Base-by-base conservation (phyloP, 106 monocot species). In the Xerophyta viscosa region DNA sequence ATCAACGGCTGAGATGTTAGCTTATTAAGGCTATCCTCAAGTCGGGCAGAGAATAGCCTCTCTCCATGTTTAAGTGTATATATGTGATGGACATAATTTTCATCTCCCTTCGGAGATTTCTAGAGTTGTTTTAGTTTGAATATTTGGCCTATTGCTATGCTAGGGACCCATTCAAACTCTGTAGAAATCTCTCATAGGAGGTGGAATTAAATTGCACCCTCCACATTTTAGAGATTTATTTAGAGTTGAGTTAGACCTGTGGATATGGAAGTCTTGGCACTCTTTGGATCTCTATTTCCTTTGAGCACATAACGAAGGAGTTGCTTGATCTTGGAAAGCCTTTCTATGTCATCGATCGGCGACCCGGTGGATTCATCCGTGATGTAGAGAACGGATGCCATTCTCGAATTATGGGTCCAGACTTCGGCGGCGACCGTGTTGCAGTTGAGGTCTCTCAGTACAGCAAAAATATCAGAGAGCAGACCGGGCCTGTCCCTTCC, bases 401-500 rank as follows among this genome's bases (percentile, higher is more conserved):
- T 65, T 29, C 79, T 44, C 3, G 49, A 33, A 37, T 79, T 74
- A 24, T 79, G 79, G 0, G 79, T 79, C 78, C 78, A 78, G 8
- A 78, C 64, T 31, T 78, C 72, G 3, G 67, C 57, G 2, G 53
- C 63, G 0, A 69, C 79, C 1, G 69, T 58, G 48, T 74, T 79
- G 72, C 79, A 79, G 17, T 62, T 66, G 24, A 79, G 65, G 65
- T 69, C 69, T 2, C 64, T 56, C 3, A 79, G 79, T 0, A 79
- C 73, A 0, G 79, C 79, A 12, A 54, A 74, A 15, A 79, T 41
- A 46, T 79, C 73, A 0, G 79, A 79, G 22, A 79, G 69, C 15
- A 79, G 69, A 2, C 79, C 79, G 0, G 79, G 79, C n/a, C 79
- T 57, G 59, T 79, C 69, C 14, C 48, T 41, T 10, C 81, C 76